These are phyloP conservation scores for Populus alba DNA, from an alignment of 345 rosid genomes.

Conservation along the genomic window DNA sequence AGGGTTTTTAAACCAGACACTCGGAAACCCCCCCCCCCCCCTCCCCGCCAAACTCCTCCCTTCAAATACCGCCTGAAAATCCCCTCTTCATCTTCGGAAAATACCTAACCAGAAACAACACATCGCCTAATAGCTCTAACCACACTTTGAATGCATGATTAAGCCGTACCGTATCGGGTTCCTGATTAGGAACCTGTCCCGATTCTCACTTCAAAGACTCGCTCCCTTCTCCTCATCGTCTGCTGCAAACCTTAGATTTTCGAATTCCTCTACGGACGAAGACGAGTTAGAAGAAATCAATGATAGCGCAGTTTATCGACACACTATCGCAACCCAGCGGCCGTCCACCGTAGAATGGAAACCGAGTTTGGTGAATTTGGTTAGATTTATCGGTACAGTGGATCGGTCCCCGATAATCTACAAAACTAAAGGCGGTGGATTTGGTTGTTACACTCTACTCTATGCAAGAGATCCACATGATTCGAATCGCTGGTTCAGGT, in stretches of 20 bases:
- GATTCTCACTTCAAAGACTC: slow-evolving; percentile 20
- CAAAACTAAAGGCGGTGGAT: slow-evolving; percentile 6
- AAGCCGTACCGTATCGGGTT: slow-evolving; percentile 19
- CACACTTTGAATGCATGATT: slow-evolving; percentile 37
- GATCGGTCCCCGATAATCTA: slow-evolving; percentile 27
- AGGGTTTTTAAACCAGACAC: neutral
- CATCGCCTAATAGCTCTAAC: neutral
- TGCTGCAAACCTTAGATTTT: slow-evolving; percentile 19
- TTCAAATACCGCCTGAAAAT: neutral
- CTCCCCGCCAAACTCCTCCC: neutral
- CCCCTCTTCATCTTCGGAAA: neutral
- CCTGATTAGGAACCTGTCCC: slow-evolving; percentile 27
- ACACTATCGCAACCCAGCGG: slow-evolving; percentile 51
- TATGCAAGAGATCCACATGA: slow-evolving; percentile 29
- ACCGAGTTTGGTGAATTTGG: slow-evolving; percentile 35
- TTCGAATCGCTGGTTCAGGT: slow-evolving; percentile 46
- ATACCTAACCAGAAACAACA: neutral
- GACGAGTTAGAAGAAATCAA: slow-evolving; percentile 23
- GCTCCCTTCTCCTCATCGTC: slow-evolving; percentile 22
- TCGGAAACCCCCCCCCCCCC: too few relatives aligned
- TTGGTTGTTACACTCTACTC: slow-evolving; percentile 49
- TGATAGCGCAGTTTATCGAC: slow-evolving; percentile 45
- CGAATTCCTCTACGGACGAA: slow-evolving; percentile 26
- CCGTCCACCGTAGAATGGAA: slow-evolving; percentile 43
- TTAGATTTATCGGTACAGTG: slow-evolving; percentile 57